These are phyloP conservation scores for Aspergillus hiratsukae DNA, from an alignment of 2,329 filamentous ascomycete genomes.

Conservation along the genomic window DNA sequence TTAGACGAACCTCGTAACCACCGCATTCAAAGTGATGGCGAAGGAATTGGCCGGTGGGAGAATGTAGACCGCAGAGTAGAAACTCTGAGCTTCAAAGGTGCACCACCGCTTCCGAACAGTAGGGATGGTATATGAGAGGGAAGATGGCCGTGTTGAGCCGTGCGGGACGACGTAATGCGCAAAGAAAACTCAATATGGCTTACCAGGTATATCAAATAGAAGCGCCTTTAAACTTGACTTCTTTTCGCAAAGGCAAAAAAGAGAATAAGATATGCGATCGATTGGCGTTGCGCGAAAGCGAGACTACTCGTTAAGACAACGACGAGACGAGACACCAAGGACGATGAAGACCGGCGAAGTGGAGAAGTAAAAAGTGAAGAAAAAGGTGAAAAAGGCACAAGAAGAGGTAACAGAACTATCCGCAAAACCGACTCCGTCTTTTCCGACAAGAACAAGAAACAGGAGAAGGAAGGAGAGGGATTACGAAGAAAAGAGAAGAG, in stretches of 20 bases:
- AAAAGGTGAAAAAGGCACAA: constrained; percentile 15
- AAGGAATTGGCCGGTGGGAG: background rate
- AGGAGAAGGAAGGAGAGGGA: constrained; percentile 16
- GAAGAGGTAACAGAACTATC: constrained; percentile 21
- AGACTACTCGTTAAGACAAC: constrained; percentile 16
- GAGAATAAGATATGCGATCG: constrained; percentile 13
- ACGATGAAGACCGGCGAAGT: constrained; percentile 24
- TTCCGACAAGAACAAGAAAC: constrained; percentile 24
- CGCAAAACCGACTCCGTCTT: constrained; percentile 29
- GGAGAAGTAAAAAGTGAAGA: constrained; percentile 17
- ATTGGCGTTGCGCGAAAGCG: constrained; percentile 15
- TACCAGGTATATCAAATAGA: constrained; percentile 20
- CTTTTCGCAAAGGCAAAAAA: constrained; percentile 15
- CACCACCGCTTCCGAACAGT: background rate
- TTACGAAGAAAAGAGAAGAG: constrained; percentile 13
- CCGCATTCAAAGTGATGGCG: background rate
- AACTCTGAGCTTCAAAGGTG: background rate
- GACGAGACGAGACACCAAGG: constrained; percentile 18
- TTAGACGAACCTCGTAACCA: background rate
- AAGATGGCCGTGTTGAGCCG: background rate
- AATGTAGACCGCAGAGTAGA: background rate
- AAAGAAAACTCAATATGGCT: constrained; percentile 6
- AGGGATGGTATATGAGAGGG: background rate
- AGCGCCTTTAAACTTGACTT: constrained; percentile 11
- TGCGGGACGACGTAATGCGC: background rate